Percentiles rank a stretch among this genome's conserved stretches.
phyloP scores from a whole-genome alignment of 495 filamentous ascomycete species.

The Podospora appendiculata region DNA sequence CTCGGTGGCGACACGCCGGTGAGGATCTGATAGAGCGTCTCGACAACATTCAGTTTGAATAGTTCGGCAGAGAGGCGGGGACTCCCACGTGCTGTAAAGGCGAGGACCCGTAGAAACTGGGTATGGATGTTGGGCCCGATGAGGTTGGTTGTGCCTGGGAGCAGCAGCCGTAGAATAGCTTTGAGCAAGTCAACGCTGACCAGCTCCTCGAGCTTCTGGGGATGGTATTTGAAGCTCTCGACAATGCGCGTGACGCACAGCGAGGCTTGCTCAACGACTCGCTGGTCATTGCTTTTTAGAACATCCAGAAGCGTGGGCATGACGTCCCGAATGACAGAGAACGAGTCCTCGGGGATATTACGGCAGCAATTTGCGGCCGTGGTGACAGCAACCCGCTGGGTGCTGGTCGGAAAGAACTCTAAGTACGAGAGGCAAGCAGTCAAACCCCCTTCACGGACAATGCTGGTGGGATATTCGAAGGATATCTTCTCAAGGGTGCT shows the following conservation, averaged over 20 bases:
- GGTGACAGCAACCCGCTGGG: slow-evolving; percentile 91
- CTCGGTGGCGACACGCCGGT: slow-evolving; percentile 90
- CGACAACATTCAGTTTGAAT: slow-evolving; percentile 94
- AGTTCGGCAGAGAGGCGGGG: slow-evolving; percentile 81
- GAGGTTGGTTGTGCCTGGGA: slow-evolving; percentile 92
- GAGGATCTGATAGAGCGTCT: slow-evolving; percentile 95
- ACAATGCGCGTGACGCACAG: slow-evolving; percentile 95
- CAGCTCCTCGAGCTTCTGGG: slow-evolving; percentile 83
- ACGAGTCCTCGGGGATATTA: slow-evolving; percentile 89
- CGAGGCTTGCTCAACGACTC: slow-evolving; percentile 93
- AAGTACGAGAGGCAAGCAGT: slow-evolving; percentile 90
- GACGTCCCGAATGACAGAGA: slow-evolving; percentile 78
- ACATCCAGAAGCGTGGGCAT: slow-evolving; percentile 94
- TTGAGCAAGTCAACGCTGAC: slow-evolving; percentile 79
- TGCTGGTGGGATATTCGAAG: slow-evolving; percentile 88
- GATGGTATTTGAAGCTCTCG: slow-evolving; percentile 86
- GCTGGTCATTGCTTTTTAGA: slow-evolving; percentile 84
- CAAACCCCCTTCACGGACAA: slow-evolving; percentile 92
- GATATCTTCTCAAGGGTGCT: slow-evolving; percentile 98
- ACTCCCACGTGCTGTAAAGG: slow-evolving; percentile 81
- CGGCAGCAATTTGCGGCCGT: slow-evolving; percentile 98
- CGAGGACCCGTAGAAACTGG: slow-evolving; percentile 85
- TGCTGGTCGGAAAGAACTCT: slow-evolving; percentile 97
- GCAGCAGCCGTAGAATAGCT: slow-evolving; percentile 79
- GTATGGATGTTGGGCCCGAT: slow-evolving; percentile 96